Evolutionary conservation across 1,139 yeast species (phyloP).

Genomic region (Taphrina confusa): DNA sequence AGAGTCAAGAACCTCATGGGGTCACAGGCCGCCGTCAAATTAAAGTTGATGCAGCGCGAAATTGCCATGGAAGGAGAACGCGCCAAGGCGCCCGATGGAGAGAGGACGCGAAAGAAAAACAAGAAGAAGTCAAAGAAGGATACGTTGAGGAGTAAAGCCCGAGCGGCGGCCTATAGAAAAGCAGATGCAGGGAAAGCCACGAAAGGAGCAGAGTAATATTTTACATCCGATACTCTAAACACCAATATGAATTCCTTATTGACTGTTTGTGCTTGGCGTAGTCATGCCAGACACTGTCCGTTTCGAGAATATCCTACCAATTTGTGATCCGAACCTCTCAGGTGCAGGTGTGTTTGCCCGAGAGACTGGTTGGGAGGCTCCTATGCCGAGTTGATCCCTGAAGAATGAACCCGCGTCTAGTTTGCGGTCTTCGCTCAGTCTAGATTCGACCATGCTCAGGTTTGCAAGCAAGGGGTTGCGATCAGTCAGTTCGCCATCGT

Average conservation of each 20-base stretch:
- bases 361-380: constrained; percentile 6
- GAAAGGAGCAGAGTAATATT: neutral
- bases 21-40: constrained; percentile 72
- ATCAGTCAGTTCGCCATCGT: constrained; percentile 18
- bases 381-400: constrained; percentile 20
- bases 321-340: constrained; percentile 19
- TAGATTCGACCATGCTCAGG: neutral
- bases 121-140: constrained; percentile 28
- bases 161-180: constrained; percentile 29
- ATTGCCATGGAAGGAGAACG: constrained; percentile 73
- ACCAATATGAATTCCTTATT: neutral
- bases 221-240: neutral
- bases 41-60: constrained; percentile 50
- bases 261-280: neutral
- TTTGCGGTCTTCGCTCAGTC: constrained; percentile 11
- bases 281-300: constrained; percentile 10
- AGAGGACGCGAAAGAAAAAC: constrained; percentile 24
- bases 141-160: constrained; percentile 25
- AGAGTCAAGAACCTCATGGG: constrained; percentile 75
- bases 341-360: constrained; percentile 16
- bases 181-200: constrained; percentile 8
- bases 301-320: constrained; percentile 18
- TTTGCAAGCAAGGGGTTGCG: neutral
- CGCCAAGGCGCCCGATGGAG: constrained; percentile 48
- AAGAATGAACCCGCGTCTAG: constrained; percentile 20